A percentile compares a stretch with the other conserved stretches of the same genome.
Conservation (phyloP, 352 stramenopile species). For the Pythium pectinolyticum region DNA sequence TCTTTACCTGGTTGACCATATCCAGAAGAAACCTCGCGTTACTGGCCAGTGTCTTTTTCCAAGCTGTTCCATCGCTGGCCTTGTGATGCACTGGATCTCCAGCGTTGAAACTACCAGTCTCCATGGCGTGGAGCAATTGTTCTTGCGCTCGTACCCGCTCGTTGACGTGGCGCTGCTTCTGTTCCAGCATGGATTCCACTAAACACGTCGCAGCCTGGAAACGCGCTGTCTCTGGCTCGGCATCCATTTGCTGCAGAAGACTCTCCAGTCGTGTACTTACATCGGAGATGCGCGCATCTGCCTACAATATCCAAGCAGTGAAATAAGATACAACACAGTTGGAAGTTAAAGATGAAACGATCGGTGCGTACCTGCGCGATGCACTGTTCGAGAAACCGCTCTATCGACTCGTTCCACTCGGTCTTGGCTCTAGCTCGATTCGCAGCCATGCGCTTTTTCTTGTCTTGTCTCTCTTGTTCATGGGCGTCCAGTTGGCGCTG, state of each 20-base stretch:
- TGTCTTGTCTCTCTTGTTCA: conserved; percentile 4
- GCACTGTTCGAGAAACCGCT: conserved; percentile 5
- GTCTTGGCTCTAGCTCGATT: background rate
- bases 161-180: conserved; percentile 57
- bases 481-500: background rate
- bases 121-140: conserved; percentile 21
- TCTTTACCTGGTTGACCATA: conserved; percentile 61
- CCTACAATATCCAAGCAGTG: conserved; percentile 29
- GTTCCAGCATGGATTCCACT: conserved; percentile 54
- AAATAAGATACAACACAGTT: conserved; percentile 1
- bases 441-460: background rate
- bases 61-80: background rate
- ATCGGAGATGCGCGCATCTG: conserved; percentile 45
- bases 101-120: background rate
- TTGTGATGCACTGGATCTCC: background rate
- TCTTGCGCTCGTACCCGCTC: conserved; percentile 38
- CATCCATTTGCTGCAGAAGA: conserved; percentile 45
- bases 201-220: conserved; percentile 65
- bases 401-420: background rate
- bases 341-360: background rate
- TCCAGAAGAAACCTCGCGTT: conserved; percentile 49
- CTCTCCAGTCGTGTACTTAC: conserved; percentile 45
- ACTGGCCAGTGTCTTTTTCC: conserved; percentile 6
- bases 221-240: conserved; percentile 39
- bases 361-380: conserved; percentile 11